Base-by-base conservation (phyloP, 495 filamentous ascomycete genomes). In the Immersiella caudata region DNA sequence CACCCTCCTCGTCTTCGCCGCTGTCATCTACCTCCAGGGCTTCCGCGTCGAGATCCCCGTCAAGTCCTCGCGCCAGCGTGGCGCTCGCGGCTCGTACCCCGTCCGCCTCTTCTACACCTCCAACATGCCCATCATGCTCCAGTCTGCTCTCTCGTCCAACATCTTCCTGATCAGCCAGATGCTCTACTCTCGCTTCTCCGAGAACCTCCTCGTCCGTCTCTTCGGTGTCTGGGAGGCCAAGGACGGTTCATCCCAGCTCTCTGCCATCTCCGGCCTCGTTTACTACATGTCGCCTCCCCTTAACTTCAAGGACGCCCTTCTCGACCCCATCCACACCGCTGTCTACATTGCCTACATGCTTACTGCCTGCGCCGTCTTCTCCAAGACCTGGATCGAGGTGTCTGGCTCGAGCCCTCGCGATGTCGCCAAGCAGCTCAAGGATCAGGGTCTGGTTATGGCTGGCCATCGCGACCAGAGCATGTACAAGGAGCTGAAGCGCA, bases 1-100 rank as follows among this genome's bases (percentile, higher is more conserved):
- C 60, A 99, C 96, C 63, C 86, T 98, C 67, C 70, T 90, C 69
- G 91, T 99, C 78, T 99, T 99, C 82, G 92, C 91, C 68, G 92
- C 94, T 55, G 96, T 99, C 75, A 98, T 99, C 85, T 99, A 99
- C 83, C 93, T 99, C 65, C 96, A 99, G 81, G 96, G 96, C 67
- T 98, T 99, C 92, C 94, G 96, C 70, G 96, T 99, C 75, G 96
- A 99, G 81, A 98, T 99, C 78, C 96, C 96, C 68, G 96, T 99
- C 87, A 99, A 99, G 88, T 97, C 93, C 50, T 94, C 93, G 67
- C 93, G 94, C 83, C 96, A 98, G 84, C 93, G 96, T 85, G 96
- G 96, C 78, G 96, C 97, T 80, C 94, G 96, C 74, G 96, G 84
- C 82, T 93, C 82, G 76, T 96, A 89, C 78, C 87, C 87, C 63